These are phyloP conservation scores for Phyllosticta citrichinensis DNA, from an alignment of 2,329 filamentous ascomycete species.

Conservation along the genomic window DNA sequence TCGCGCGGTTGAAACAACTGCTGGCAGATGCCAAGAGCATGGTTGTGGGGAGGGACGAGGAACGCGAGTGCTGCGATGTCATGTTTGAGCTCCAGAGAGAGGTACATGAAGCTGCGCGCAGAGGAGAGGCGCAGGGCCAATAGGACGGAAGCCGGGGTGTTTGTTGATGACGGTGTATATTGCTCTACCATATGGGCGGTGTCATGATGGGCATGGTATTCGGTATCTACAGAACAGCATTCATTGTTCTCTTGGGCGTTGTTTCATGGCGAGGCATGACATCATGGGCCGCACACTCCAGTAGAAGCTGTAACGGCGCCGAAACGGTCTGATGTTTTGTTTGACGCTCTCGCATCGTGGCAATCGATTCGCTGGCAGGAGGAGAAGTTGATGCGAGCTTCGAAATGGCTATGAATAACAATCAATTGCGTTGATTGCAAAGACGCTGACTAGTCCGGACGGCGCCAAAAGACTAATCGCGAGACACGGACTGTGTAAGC, in stretches of 20 bases:
- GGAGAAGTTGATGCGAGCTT: too few relatives aligned
- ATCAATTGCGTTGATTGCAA: neutral
- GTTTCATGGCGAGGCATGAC: neutral
- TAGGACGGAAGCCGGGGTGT: neutral
- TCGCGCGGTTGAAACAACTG: conserved; percentile 44
- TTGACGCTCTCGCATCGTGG: neutral
- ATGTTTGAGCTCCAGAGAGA: conserved; percentile 69
- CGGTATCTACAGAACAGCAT: neutral
- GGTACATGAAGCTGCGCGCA: conserved; percentile 59
- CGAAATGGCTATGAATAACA: neutral
- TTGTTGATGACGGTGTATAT: neutral
- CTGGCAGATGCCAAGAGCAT: conserved; percentile 51
- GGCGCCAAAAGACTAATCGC: neutral
- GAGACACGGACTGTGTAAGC: neutral
- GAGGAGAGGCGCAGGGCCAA: conserved; percentile 21
- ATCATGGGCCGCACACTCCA: neutral
- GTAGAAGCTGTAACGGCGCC: neutral
- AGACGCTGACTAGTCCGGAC: neutral
- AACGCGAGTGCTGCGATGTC: conserved; percentile 64
- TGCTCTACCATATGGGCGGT: neutral
- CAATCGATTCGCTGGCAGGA: neutral
- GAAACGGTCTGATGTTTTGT: neutral
- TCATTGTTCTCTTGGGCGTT: neutral
- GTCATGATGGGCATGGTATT: neutral
- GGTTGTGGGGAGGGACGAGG: conserved; percentile 53